Percentiles rank a stretch among this genome's conserved stretches.
phyloP scores from a whole-genome alignment of 2,329 filamentous ascomycete genomes.

The Penicillium paneum region DNA sequence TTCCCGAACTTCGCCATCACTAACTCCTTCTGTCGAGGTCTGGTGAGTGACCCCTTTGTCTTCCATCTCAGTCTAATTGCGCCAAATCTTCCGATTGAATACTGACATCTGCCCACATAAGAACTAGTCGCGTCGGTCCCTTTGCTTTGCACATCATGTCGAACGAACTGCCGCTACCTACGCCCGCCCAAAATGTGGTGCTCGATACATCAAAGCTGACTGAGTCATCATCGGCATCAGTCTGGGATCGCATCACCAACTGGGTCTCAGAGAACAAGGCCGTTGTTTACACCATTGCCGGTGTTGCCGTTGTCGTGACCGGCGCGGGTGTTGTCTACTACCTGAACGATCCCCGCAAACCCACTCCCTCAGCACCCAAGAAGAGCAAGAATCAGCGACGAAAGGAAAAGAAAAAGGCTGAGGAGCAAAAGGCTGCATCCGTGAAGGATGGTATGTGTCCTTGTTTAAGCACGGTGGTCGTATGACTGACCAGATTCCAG shows the following conservation, averaged over 20 bases:
- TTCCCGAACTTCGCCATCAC: slow-evolving; percentile 26
- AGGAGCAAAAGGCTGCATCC: slow-evolving; percentile 52
- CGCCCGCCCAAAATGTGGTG: slow-evolving; percentile 38
- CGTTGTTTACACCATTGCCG: slow-evolving; percentile 91
- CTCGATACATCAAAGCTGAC: slow-evolving; percentile 43
- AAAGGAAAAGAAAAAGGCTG: slow-evolving; percentile 61
- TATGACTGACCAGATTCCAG: slow-evolving; percentile 23
- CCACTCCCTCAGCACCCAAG: slow-evolving; percentile 45
- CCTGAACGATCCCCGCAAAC: slow-evolving; percentile 56
- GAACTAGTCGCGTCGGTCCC: slow-evolving; percentile 17
- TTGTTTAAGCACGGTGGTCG: slow-evolving; percentile 4
- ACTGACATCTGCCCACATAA: slow-evolving; percentile 1
- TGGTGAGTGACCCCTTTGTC: slow-evolving; percentile 15
- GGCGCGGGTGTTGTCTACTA: slow-evolving; percentile 94
- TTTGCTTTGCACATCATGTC: slow-evolving; percentile 39
- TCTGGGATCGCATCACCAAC: slow-evolving; percentile 84
- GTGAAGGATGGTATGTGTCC: slow-evolving; percentile 36
- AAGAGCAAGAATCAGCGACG: slow-evolving; percentile 89
- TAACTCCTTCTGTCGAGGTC: slow-evolving; percentile 27
- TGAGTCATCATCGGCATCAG: slow-evolving; percentile 57
- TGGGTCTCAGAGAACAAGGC: slow-evolving; percentile 97
- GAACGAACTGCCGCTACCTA: slow-evolving; percentile 36
- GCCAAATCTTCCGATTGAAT: slow-evolving; percentile 8
- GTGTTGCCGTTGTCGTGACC: slow-evolving; percentile 86
- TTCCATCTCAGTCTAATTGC: neutral